Evolutionary conservation across 805 yeast species (phyloP), one percentile per base, ranked within the genome.

Genomic region (Blastobotrys americana): DNA sequence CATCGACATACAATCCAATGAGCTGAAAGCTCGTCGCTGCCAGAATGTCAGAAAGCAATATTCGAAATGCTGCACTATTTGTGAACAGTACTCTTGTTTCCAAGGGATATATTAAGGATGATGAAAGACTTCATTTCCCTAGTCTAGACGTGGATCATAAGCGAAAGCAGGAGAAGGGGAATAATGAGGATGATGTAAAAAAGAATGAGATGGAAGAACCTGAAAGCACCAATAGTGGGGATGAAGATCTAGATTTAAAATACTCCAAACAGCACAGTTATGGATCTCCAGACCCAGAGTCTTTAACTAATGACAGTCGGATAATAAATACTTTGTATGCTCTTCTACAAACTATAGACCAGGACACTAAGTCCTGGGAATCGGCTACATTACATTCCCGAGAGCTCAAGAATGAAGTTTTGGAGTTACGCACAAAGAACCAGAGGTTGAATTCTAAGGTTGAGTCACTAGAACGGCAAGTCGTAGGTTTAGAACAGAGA

Each of bases 301-400:
- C 21, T 16, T 13, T 34, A 3, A n/a, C 25, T 10, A 52, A 54
- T 28, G 55, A 53, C 33, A 44, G 49, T 13, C 46, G 53, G 5
- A 42, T 52, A 17, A 55, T 56, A 42, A 55, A 56, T 41, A 49
- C 49, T 6, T 50, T 56, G 1, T 54, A 55, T 37, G 52, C 56
- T 16, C 50, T 56, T 9, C 45, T 56, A n/a, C 45, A 52, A 42
- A 44, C 54, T 5, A 37, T 52, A 6, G 53, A 51, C 21, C 34
- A 38, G 19, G 54, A 53, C 33, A 17, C 44, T 8, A 41, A 47
- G 31, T 44, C 39, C 8, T 37, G 42, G 16, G 55, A 50, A 25
- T 17, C 31, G n/a, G 28, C 34, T 5, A 34, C 38, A 16, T 23
- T 39, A 5, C 27, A 41, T 6, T 31, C 44, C 8, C 42, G 44